Evolutionary conservation across 306 rosid species (phyloP), one percentile per base, ranked within the genome.

Genomic region (Rubus idaeus): DNA sequence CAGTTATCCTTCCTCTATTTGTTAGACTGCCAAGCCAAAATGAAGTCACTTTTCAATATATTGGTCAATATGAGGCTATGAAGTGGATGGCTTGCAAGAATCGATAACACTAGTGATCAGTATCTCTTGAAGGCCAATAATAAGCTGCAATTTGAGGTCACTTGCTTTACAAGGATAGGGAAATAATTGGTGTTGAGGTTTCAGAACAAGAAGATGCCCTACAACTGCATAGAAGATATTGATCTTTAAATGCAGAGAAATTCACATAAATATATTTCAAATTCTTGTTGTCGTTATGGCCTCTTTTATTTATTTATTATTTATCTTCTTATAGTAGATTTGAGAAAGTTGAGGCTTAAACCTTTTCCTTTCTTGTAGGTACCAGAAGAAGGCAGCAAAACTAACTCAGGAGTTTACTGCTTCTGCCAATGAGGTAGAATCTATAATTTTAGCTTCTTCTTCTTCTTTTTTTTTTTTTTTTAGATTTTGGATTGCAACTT

Each of bases 301-400:
- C 76, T 39, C 61, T 70, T 46, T 75, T 5, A 68, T 68, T 78
- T 17, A 61, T 39, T 67, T 70, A 41, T 75, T 5, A 68, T 68
- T 78, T 17, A 61, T 47, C 57, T 68, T 13, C 12, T 20, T 57
- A 5, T 37, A 10, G n/a, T 76, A 70, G 26, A 23, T 57, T 45
- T 64, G 47, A 18, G 55, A 44, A 8, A 10, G 4, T 16, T 23
- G 67, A n/a, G 77, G 73, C 66, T 5, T 62, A 8, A 70, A 76
- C 16, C 73, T 61, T 42, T 77, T 63, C 26, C 80, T 69, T 78
- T 73, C 79, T 52, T 73, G 64, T 81, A 95, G 97, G 83, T 95
- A 92, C 84, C 98, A 95, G 87, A 92, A 95, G 82, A 92, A 87
- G 86, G 92, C 95, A 73, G 97, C 97, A 77, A 89, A 87, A 83